Conservation (phyloP, 306 rosid species). For the Ormosia emarginata region DNA sequence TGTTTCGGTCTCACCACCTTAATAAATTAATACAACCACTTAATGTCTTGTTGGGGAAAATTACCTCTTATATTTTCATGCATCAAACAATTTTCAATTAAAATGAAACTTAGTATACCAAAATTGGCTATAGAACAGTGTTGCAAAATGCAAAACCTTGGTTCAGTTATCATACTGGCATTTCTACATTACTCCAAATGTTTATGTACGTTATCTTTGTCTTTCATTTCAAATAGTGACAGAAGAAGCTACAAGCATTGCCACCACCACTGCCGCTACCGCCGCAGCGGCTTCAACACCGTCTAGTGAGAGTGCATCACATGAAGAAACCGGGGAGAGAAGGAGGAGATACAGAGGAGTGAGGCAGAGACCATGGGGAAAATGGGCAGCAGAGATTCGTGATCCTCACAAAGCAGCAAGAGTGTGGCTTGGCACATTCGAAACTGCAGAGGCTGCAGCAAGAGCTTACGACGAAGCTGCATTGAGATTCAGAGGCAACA, state of each 20-base stretch:
- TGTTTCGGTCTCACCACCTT: background rate
- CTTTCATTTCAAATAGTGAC: background rate
- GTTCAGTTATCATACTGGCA: background rate
- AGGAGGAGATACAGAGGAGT: slow-evolving; percentile 88
- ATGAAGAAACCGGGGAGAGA: slow-evolving; percentile 58
- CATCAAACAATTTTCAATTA: background rate
- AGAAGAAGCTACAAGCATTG: slow-evolving; percentile 21
- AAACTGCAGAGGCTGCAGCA: slow-evolving; percentile 95
- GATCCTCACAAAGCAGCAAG: slow-evolving; percentile 96
- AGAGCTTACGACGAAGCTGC: slow-evolving; percentile 96
- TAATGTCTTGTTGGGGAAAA: background rate
- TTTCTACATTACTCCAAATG: background rate
- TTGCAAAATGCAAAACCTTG: background rate
- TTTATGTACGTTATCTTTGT: background rate
- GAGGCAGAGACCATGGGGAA: slow-evolving; percentile 96
- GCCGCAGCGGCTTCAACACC: background rate
- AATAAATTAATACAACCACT: background rate
- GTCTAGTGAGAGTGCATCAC: slow-evolving; percentile 19
- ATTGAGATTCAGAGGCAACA: slow-evolving; percentile 83
- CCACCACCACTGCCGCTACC: background rate
- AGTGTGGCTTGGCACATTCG: slow-evolving; percentile 97
- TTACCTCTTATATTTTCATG: background rate
- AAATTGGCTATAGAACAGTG: background rate
- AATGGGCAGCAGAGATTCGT: slow-evolving; percentile 97
- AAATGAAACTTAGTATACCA: background rate